Evolutionary conservation across 2,329 filamentous ascomycete genomes (phyloP).

Genomic region (Exophiala lecanii-corni): DNA sequence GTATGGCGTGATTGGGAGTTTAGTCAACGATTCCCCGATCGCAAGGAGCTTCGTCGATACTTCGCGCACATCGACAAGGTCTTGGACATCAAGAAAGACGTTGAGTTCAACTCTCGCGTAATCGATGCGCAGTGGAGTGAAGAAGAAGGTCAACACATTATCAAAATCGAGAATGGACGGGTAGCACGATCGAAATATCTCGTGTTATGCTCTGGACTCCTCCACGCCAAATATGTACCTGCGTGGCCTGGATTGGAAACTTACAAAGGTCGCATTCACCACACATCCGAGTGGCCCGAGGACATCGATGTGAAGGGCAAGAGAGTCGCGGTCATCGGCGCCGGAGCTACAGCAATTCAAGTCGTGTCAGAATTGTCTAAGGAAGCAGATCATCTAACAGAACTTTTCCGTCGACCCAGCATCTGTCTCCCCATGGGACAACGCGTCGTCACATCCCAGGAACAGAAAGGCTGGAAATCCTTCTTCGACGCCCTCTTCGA

Average conservation of each 20-base stretch:
- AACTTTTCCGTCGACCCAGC: constrained; percentile 62
- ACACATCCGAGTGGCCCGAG: constrained; percentile 58
- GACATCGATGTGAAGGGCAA: constrained; percentile 55
- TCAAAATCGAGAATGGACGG: constrained; percentile 35
- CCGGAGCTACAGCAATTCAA: constrained; percentile 61
- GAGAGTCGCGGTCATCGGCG: constrained; percentile 60
- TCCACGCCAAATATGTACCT: constrained; percentile 52
- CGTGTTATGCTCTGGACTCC: constrained; percentile 30
- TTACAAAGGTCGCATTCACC: constrained; percentile 58
- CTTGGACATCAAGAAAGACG: constrained; percentile 37
- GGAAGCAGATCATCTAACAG: constrained; percentile 46
- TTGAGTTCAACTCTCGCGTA: constrained; percentile 33
- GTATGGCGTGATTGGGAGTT: constrained; percentile 46
- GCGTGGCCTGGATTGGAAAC: constrained; percentile 54
- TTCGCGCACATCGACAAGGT: constrained; percentile 39
- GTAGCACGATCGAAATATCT: constrained; percentile 21
- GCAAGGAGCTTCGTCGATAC: constrained; percentile 38
- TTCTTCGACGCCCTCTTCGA: constrained; percentile 50
- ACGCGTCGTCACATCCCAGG: constrained; percentile 42
- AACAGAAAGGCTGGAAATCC: constrained; percentile 49
- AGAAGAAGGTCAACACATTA: constrained; percentile 33
- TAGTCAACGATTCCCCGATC: constrained; percentile 37
- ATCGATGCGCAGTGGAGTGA: constrained; percentile 34
- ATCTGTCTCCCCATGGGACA: constrained; percentile 59
- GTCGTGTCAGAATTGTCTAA: constrained; percentile 58